A percentile compares a stretch with the other conserved stretches of the same genome.
These are phyloP conservation scores for Volutella citrinella DNA, from an alignment of 2,329 filamentous ascomycete species.

Conservation along the genomic window DNA sequence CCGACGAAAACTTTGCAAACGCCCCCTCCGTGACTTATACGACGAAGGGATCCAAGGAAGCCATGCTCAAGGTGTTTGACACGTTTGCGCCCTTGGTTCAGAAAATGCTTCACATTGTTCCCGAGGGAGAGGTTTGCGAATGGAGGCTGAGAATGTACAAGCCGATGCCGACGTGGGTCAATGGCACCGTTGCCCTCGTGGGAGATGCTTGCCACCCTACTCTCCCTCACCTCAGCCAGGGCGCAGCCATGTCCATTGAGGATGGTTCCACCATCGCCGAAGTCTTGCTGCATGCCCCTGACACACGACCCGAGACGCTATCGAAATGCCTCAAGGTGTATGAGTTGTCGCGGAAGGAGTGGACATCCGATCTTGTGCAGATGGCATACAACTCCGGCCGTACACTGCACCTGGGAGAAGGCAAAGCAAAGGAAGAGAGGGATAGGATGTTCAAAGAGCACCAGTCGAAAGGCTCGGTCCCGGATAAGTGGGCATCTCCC, in stretches of 20 bases:
- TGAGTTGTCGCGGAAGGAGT: slow-evolving; percentile 24
- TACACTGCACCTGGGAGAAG: slow-evolving; percentile 57
- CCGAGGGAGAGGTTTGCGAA: slow-evolving; percentile 63
- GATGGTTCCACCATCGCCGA: slow-evolving; percentile 48
- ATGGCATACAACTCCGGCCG: slow-evolving; percentile 36
- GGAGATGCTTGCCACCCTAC: slow-evolving; percentile 68
- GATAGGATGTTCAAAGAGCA: slow-evolving; percentile 54
- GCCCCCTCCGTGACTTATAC: slow-evolving; percentile 54
- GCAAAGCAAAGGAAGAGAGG: slow-evolving; percentile 56
- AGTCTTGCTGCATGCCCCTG: slow-evolving; percentile 18
- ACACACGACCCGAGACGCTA: slow-evolving; percentile 19
- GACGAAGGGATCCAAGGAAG: slow-evolving; percentile 56
- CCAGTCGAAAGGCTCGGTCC: slow-evolving; percentile 48
- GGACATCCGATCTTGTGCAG: slow-evolving; percentile 23
- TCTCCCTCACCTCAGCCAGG: slow-evolving; percentile 64
- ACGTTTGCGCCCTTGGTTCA: slow-evolving; percentile 61
- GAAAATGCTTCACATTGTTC: slow-evolving; percentile 58
- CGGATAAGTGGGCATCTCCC: slow-evolving; percentile 69
- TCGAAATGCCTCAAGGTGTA: slow-evolving; percentile 24
- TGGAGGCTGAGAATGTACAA: slow-evolving; percentile 64
- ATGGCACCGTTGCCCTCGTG: slow-evolving; percentile 52
- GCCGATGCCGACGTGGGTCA: slow-evolving; percentile 60
- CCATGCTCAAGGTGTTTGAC: slow-evolving; percentile 57
- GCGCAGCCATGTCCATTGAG: slow-evolving; percentile 66
- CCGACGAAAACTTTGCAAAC: slow-evolving; percentile 54